Percentiles rank a stretch among this genome's conserved stretches.
phyloP scores from a whole-genome alignment of 2,329 filamentous ascomycete species.

The Botrytis deweyae region DNA sequence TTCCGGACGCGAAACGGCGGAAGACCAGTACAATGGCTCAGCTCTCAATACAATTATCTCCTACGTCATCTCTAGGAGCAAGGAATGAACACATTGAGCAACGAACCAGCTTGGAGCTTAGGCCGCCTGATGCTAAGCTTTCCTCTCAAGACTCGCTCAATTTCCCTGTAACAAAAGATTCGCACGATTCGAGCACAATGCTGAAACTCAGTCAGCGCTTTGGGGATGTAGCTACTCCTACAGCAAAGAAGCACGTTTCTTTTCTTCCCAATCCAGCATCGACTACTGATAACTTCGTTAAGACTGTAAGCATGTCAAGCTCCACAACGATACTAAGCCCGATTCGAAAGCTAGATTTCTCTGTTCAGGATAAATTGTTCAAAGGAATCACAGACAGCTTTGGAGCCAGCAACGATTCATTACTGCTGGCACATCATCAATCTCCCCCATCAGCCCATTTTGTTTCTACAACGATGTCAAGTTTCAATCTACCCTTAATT shows the following conservation, averaged over 20 bases:
- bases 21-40: background rate
- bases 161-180: slow-evolving; percentile 77
- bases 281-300: background rate
- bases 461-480: slow-evolving; percentile 56
- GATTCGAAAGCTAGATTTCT: background rate
- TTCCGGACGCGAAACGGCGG: background rate
- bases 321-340: background rate
- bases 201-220: slow-evolving; percentile 66
- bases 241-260: background rate
- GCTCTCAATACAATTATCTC: background rate
- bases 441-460: slow-evolving; percentile 46
- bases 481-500: slow-evolving; percentile 60
- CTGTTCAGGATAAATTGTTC: background rate
- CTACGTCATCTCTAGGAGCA: background rate
- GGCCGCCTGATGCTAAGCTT: slow-evolving; percentile 5
- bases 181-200: slow-evolving; percentile 62
- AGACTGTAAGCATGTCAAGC: background rate
- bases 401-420: background rate
- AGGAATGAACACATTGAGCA: background rate
- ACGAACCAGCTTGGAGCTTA: slow-evolving; percentile 18
- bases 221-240: slow-evolving; percentile 39
- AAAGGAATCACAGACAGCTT: background rate
- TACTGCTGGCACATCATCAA: slow-evolving; percentile 5
- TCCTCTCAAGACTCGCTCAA: slow-evolving; percentile 49
- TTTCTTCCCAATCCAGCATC: background rate